phyloP scores from a whole-genome alignment of 331 rosid species.

The Stylosanthes scabra region DNA sequence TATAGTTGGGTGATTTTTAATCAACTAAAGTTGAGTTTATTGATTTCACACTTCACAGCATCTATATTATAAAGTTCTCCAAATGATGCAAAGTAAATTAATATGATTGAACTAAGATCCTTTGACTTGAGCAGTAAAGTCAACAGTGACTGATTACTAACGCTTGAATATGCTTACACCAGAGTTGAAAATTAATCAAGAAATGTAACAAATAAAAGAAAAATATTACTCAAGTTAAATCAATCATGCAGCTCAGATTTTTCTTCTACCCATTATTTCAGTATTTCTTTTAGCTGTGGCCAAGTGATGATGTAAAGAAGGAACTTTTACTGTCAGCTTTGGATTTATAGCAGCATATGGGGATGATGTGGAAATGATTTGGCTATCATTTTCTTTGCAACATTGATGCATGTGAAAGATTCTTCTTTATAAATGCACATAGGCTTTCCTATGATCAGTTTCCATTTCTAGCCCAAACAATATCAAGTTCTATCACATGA shows the following conservation, averaged over 20 bases:
- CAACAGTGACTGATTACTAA: too few relatives aligned
- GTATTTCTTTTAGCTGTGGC: background rate
- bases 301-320: background rate
- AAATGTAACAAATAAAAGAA: background rate
- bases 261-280: background rate
- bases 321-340: background rate
- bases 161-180: too few relatives aligned
- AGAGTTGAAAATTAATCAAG: too few relatives aligned
- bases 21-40: too few relatives aligned
- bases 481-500: background rate
- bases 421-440: too few relatives aligned
- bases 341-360: background rate
- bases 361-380: conserved; percentile 25
- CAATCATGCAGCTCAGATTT: background rate
- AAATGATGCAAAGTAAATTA: too few relatives aligned
- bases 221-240: background rate
- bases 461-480: conserved; percentile 15
- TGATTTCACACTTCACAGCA: too few relatives aligned
- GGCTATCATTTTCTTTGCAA: conserved; percentile 9
- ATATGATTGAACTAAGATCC: too few relatives aligned
- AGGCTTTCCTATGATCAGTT: background rate
- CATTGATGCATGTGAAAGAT: background rate
- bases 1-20: too few relatives aligned
- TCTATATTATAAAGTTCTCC: too few relatives aligned
- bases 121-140: too few relatives aligned